Conservation (phyloP, 2,329 filamentous ascomycete species). For the Fusarium floridanum region DNA sequence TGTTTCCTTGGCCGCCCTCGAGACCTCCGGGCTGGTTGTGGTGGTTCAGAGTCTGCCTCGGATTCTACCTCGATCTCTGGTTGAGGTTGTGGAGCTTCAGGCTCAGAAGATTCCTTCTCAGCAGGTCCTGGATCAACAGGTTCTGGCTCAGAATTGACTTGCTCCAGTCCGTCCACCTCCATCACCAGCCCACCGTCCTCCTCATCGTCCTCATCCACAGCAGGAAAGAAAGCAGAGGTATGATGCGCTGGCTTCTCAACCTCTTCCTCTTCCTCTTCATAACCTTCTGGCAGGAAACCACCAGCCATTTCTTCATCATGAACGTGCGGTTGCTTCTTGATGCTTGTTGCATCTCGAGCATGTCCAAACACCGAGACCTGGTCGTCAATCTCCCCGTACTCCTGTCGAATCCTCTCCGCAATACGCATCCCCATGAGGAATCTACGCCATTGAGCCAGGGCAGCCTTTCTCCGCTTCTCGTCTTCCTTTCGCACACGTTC, state of each 20-base stretch:
- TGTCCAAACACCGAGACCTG: conserved; percentile 68
- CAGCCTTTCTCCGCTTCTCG: conserved; percentile 81
- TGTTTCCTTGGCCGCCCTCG: conserved; percentile 19
- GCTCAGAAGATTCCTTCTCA: background rate
- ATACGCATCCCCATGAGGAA: conserved; percentile 89
- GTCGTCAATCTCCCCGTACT: conserved; percentile 76
- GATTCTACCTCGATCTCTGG: background rate
- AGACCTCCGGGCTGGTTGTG: conserved; percentile 3
- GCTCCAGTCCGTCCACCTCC: conserved; percentile 43
- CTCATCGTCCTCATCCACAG: conserved; percentile 58
- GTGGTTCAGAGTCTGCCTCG: conserved; percentile 18
- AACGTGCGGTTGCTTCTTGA: conserved; percentile 39
- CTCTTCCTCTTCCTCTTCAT: conserved; percentile 61
- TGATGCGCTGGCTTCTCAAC: conserved; percentile 47
- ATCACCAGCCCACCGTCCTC: conserved; percentile 52
- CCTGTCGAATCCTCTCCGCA: conserved; percentile 78
- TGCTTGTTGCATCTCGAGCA: conserved; percentile 46
- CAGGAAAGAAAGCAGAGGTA: conserved; percentile 64
- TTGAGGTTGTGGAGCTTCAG: background rate
- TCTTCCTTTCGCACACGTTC: conserved; percentile 84
- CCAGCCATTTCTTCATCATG: conserved; percentile 68
- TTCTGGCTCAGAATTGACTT: conserved; percentile 13
- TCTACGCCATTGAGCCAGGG: conserved; percentile 84
- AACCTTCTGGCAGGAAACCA: conserved; percentile 71
- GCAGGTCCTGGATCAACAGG: background rate